Base-by-base conservation (phyloP, 1,139 yeast genomes). In the Candida pseudoviswanathii region DNA sequence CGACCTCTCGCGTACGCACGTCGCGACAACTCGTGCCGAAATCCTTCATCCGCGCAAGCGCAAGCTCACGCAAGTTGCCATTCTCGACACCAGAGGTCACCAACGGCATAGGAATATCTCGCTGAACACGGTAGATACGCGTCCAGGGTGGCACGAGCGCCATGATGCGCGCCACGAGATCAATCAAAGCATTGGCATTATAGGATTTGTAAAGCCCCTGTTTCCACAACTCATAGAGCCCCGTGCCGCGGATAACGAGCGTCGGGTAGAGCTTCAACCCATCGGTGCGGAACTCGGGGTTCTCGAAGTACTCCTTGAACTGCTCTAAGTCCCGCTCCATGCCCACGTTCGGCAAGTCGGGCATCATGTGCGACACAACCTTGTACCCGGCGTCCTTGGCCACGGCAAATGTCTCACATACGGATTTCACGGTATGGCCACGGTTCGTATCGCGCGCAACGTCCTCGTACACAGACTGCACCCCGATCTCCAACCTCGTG, bases 121-220 rank as follows among this genome's bases (percentile, higher is more conserved):
- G 82, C 72, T 94, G 99, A 31, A 94, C 99, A 67, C 99, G 84
- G 69, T 94, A 94, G 58, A 94, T 94, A 73, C 99, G 85, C 4
- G 99, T 94, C 99, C 99, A 94, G 6, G 99, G 99, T 30, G 99
- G 99, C 4, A 94, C 98, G 55, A 94, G 75, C 0, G 98, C 97
- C 74, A 94, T 74, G 49, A 94, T 94, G 61, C 98, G 82, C 0
- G 99, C 99, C 44, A 94, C 97, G 54, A 94, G 75, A 66, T 94
- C 99, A 46, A 94, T 89, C 61, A 94, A 78, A 5, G 95, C 97
- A 63, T 91, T 90, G 34, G 99, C 97, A 63, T 92, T 90, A 68
- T 94, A 94, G 1, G 97, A 90, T 69, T 89, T 89, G 72, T 94
- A 94, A 53, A 91, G 79, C 1, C 99, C 99, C 48, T 90, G 89